phyloP scores from a whole-genome alignment of 2,329 filamentous ascomycete genomes.

The Nothophoma quercina region DNA sequence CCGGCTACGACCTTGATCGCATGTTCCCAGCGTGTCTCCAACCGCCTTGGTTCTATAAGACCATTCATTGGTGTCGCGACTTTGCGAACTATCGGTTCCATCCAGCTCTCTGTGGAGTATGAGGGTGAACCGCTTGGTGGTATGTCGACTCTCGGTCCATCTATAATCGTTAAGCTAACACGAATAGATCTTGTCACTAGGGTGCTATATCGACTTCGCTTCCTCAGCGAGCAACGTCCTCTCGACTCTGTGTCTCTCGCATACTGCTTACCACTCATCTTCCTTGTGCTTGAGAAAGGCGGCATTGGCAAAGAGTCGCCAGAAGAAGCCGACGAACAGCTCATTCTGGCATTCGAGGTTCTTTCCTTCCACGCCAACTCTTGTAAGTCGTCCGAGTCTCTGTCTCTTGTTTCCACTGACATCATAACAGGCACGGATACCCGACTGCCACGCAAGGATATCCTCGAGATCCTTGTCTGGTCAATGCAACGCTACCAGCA shows the following conservation, averaged over 20 bases:
- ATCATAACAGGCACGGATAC: conserved; percentile 66
- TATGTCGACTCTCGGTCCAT: conserved; percentile 33
- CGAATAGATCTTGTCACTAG: conserved; percentile 71
- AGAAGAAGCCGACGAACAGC: conserved; percentile 87
- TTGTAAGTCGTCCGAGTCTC: conserved; percentile 56
- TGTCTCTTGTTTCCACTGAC: conserved; percentile 21
- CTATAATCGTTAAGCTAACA: conserved; percentile 22
- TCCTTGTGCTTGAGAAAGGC: conserved; percentile 78
- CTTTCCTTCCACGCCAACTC: conserved; percentile 86
- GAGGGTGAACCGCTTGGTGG: conserved; percentile 78
- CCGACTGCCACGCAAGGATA: conserved; percentile 76
- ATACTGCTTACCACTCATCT: conserved; percentile 84
- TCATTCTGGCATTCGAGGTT: conserved; percentile 88
- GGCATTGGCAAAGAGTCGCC: conserved; percentile 71
- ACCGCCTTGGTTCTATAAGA: conserved; percentile 76
- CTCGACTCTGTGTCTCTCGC: conserved; percentile 88
- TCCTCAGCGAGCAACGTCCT: conserved; percentile 90
- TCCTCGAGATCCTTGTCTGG: conserved; percentile 74
- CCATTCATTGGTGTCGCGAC: conserved; percentile 89
- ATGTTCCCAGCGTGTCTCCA: conserved; percentile 77
- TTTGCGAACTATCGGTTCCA: conserved; percentile 77
- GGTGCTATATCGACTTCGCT: conserved; percentile 87
- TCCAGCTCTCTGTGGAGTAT: conserved; percentile 74
- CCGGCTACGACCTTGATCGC: conserved; percentile 80
- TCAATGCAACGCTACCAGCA: conserved; percentile 90